phyloP scores from a whole-genome alignment of 2,329 filamentous ascomycete genomes.

The Cladorrhinum sp. region DNA sequence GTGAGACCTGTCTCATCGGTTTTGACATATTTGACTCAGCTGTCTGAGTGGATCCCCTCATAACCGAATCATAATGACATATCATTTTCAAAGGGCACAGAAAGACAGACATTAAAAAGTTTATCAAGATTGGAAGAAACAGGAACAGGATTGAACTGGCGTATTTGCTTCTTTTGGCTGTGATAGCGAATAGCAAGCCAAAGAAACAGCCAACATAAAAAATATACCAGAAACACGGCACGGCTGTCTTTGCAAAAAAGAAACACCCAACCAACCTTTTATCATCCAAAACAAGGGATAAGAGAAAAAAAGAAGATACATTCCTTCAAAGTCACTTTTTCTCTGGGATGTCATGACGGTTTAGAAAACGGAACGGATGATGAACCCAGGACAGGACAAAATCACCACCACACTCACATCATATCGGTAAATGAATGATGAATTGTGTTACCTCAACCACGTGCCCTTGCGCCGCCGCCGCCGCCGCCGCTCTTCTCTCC shows the following conservation, averaged over 20 bases:
- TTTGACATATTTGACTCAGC: too few species aligned
- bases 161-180: background rate
- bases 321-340: conserved; percentile 2
- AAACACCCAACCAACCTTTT: conserved; percentile 2
- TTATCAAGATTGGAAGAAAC: background rate
- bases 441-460: background rate
- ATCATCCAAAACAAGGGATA: background rate
- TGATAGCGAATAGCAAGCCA: background rate
- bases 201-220: background rate
- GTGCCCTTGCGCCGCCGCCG: background rate
- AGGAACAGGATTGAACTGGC: background rate
- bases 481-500: too few species aligned
- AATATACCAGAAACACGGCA: conserved; percentile 8
- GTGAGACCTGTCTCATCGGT: too few species aligned
- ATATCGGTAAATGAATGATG: background rate
- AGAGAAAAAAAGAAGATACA: background rate
- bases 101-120: background rate
- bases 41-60: too few species aligned
- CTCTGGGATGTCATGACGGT: too few species aligned
- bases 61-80: background rate
- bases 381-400: background rate
- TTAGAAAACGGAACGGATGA: background rate
- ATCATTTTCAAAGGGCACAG: background rate
- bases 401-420: background rate
- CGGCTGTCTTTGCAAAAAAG: conserved; percentile 1